phyloP scores from a whole-genome alignment of 2,329 filamentous ascomycete genomes.

The Neopestalotiopsis rosae region DNA sequence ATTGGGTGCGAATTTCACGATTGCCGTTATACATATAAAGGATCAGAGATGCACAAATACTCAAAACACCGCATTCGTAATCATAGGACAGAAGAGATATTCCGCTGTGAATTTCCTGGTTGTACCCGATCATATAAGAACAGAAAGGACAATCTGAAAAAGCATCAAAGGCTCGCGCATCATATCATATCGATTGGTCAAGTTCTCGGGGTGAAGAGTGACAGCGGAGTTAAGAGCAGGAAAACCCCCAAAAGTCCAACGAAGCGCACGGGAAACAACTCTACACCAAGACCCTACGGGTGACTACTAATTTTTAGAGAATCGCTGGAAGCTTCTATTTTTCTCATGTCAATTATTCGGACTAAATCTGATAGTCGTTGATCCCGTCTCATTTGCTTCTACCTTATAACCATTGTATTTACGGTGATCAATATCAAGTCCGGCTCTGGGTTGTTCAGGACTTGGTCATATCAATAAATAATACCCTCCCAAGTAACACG shows the following conservation, averaged over 20 bases:
- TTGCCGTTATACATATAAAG: neutral
- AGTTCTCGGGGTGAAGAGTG: neutral
- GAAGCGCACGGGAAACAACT: neutral
- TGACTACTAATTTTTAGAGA: neutral
- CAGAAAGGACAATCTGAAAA: slow-evolving; percentile 4
- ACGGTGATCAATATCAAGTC: too few relatives aligned
- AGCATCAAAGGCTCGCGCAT: neutral
- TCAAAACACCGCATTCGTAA: neutral
- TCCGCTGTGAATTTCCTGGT: neutral
- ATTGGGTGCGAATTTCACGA: neutral
- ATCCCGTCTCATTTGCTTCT: neutral
- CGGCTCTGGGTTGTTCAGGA: too few relatives aligned
- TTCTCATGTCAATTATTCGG: neutral
- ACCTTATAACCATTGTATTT: too few relatives aligned
- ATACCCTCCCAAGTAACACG: too few relatives aligned
- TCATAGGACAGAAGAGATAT: neutral
- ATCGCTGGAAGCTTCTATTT: neutral
- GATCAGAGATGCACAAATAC: neutral
- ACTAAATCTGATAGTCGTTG: neutral
- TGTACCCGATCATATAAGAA: neutral
- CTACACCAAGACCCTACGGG: neutral
- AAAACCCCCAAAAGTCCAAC: neutral
- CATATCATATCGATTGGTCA: neutral
- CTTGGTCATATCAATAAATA: too few relatives aligned
- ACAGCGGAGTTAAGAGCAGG: neutral